Evolutionary conservation across 139 green algal genomes (phyloP).

Genomic region (Mychonastes homosphaera): DNA sequence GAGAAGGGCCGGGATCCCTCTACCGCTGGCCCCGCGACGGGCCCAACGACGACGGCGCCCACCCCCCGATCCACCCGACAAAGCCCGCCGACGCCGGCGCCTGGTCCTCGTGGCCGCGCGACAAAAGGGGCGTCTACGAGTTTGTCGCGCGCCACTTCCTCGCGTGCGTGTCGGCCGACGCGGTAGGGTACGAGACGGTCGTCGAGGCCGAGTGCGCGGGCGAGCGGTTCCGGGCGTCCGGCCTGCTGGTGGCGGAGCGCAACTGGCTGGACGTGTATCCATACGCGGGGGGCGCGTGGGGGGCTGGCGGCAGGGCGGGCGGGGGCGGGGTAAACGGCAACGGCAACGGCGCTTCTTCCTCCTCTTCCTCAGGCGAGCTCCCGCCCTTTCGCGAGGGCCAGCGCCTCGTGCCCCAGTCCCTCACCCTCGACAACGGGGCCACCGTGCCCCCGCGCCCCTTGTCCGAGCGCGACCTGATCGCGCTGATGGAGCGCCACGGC

Average conservation of each 20-base stretch:
- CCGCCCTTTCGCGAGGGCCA: conserved; percentile 55
- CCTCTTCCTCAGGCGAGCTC: no score
- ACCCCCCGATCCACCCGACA: conserved; percentile 87
- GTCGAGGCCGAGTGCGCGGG: conserved; percentile 60
- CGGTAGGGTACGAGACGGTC: conserved; percentile 76
- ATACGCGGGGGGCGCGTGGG: conserved; percentile 75
- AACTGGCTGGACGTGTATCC: conserved; percentile 96
- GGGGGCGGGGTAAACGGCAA: no score
- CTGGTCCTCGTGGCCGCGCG: no score
- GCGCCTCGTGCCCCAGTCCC: conserved; percentile 53
- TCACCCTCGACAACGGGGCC: conserved; percentile 31
- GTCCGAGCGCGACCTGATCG: conserved; percentile 81
- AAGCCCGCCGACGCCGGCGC: no score
- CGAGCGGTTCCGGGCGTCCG: conserved; percentile 51
- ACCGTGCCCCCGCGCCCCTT: conserved; percentile 76
- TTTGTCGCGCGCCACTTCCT: conserved; percentile 92
- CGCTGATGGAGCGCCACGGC: conserved; percentile 83
- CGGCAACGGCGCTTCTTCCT: no score
- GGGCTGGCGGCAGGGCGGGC: no score
- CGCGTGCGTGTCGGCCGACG: conserved; percentile 76
- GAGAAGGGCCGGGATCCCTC: no score
- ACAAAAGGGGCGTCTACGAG: conserved; percentile 85
- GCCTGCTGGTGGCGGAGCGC: conserved; percentile 83
- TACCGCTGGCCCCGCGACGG: no score
- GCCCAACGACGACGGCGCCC: conserved; percentile 76